Evolutionary conservation across 768 basidiomycete genomes (phyloP).

Genomic region (Phanerodontia chrysosporium): DNA sequence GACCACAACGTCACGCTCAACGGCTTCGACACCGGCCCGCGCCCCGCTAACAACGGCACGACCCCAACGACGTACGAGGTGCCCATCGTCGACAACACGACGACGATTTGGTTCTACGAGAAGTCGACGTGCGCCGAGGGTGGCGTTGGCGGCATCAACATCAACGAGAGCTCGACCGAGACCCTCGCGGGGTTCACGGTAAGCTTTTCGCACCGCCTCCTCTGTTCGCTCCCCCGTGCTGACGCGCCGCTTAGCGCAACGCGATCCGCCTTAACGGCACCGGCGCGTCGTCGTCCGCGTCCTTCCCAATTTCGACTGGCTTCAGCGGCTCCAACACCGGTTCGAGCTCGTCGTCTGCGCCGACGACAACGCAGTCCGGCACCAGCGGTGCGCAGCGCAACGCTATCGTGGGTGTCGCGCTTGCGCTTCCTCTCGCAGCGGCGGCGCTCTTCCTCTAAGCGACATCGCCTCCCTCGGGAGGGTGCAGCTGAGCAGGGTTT

Average conservation of each 20-base stretch:
- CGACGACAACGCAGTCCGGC: constrained; percentile 1
- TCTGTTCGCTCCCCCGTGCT: neutral
- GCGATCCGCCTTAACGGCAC: constrained; percentile 56
- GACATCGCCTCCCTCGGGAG: neutral
- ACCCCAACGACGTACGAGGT: constrained; percentile 40
- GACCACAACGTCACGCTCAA: constrained; percentile 45
- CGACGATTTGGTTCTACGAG: constrained; percentile 62
- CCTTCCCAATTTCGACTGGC: constrained; percentile 12
- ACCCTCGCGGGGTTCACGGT: constrained; percentile 38
- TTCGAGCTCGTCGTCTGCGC: constrained; percentile 8
- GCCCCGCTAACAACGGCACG: constrained; percentile 44
- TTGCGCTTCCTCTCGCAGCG: constrained; percentile 12
- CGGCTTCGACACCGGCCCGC: constrained; percentile 54
- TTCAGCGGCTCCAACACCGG: neutral
- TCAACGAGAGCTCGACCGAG: constrained; percentile 38
- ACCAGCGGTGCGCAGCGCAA: constrained; percentile 11
- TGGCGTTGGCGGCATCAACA: constrained; percentile 60
- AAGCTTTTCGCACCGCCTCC: neutral
- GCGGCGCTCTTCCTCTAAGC: constrained; percentile 17
- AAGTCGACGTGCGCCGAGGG: constrained; percentile 48
- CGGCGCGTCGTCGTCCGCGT: constrained; percentile 11
- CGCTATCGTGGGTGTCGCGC: constrained; percentile 10
- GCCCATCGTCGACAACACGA: constrained; percentile 35
- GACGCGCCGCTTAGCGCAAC: constrained; percentile 40
- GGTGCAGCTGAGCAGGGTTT: neutral